Evolutionary conservation across 495 filamentous ascomycete species (phyloP).

Genomic region (Elaphomyces granulatus): DNA sequence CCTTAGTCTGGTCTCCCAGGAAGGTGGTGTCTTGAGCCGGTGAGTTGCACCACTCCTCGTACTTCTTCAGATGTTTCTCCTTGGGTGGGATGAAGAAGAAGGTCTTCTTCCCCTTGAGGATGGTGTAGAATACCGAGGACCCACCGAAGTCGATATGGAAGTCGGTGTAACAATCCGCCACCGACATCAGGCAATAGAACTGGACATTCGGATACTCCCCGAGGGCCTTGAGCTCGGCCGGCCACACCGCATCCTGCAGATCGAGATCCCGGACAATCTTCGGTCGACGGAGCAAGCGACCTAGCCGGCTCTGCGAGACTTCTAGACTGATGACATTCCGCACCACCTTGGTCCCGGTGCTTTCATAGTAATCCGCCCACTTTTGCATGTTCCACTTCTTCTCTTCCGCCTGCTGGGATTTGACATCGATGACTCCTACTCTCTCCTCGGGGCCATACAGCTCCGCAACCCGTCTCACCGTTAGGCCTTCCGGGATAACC

Average conservation of each 20-base stretch:
- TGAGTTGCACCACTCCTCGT: constrained; percentile 64
- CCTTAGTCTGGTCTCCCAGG: constrained; percentile 51
- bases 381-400: constrained; percentile 57
- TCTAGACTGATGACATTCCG: constrained; percentile 68
- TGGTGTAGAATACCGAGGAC: constrained; percentile 67
- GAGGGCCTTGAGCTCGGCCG: constrained; percentile 41
- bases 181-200: constrained; percentile 66
- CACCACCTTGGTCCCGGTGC: constrained; percentile 44
- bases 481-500: constrained; percentile 56
- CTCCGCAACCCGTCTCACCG: constrained; percentile 50
- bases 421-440: constrained; percentile 64
- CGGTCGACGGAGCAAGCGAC: constrained; percentile 50
- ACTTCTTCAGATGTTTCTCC: constrained; percentile 59
- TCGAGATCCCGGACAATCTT: constrained; percentile 59
- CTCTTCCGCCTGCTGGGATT: constrained; percentile 54
- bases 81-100: constrained; percentile 70
- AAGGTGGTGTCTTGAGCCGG: constrained; percentile 59
- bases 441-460: constrained; percentile 51
- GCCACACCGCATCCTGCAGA: constrained; percentile 61
- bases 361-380: constrained; percentile 67
- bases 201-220: constrained; percentile 49
- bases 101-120: constrained; percentile 60
- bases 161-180: constrained; percentile 65
- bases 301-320: constrained; percentile 53
- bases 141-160: constrained; percentile 74